Conservation (phyloP, 192 early-diverging fungal genomes). For the Spizellomyces sp. region DNA sequence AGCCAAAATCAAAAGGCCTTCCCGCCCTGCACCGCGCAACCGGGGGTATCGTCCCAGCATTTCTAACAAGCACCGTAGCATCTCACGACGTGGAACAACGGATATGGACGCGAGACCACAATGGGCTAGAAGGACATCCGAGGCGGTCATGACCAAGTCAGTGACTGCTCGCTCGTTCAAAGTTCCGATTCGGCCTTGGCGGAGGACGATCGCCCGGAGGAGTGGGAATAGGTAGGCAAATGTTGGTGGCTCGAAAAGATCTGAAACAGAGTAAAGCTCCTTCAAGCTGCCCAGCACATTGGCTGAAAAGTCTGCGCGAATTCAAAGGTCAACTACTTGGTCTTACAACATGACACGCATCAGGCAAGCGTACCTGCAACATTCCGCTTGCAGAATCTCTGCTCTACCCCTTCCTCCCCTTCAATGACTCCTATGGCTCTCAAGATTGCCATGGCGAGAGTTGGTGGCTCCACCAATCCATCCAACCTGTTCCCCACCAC, state of each 20-base stretch:
- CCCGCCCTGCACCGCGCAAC: conserved; percentile 39
- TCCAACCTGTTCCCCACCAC: conserved; percentile 36
- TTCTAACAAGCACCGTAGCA: conserved; percentile 42
- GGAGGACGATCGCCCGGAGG: conserved; percentile 39
- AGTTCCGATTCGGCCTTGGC: conserved; percentile 30
- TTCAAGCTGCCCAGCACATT: conserved; percentile 1
- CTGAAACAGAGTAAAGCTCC: background rate
- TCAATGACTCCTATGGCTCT: conserved; percentile 38
- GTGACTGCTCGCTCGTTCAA: conserved; percentile 46
- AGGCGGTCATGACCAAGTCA: conserved; percentile 43
- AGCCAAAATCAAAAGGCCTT: conserved; percentile 42
- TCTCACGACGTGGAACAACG: conserved; percentile 33
- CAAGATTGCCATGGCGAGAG: conserved; percentile 32
- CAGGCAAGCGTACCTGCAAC: conserved; percentile 17
- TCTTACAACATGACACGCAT: too few relatives aligned
- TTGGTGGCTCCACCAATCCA: conserved; percentile 11
- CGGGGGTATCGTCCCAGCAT: conserved; percentile 47
- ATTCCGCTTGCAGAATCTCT: conserved; percentile 27
- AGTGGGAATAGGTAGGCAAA: conserved; percentile 55
- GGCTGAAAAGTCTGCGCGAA: background rate
- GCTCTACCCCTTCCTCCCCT: conserved; percentile 27
- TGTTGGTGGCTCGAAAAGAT: conserved; percentile 29
- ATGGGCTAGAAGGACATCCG: conserved; percentile 50
- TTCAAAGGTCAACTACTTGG: too few relatives aligned
- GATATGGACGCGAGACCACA: conserved; percentile 34